Evolutionary conservation across 371 early-diverging fungal genomes (phyloP).

Genomic region (Apophysomyces sp.): DNA sequence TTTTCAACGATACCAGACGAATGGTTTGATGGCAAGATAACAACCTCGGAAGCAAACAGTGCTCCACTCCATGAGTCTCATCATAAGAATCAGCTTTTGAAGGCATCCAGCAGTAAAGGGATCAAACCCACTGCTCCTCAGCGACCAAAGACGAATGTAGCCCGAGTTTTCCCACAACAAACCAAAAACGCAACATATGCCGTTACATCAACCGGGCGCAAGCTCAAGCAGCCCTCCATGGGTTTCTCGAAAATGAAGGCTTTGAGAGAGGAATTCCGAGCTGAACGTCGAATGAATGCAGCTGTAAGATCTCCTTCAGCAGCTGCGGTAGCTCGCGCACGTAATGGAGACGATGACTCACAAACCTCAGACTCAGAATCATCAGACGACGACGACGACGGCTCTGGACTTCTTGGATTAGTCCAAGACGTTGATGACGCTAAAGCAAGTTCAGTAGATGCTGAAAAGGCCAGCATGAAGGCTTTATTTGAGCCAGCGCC

Average conservation of each 20-base stretch:
- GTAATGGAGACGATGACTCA: constrained; percentile 9
- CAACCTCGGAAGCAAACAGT: neutral
- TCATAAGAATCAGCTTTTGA: too few species aligned
- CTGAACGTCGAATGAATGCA: constrained; percentile 32
- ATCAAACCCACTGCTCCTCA: neutral
- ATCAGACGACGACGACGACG: constrained; percentile 30
- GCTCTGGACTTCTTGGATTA: constrained; percentile 8
- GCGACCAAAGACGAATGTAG: constrained; percentile 1
- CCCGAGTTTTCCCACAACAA: constrained; percentile 18
- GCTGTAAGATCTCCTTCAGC: constrained; percentile 45
- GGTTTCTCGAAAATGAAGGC: constrained; percentile 40
- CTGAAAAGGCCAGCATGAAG: constrained; percentile 34
- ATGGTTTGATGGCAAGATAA: constrained; percentile 23
- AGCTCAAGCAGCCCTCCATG: constrained; percentile 38
- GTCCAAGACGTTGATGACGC: constrained; percentile 24
- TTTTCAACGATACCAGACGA: constrained; percentile 39
- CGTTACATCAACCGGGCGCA: constrained; percentile 42
- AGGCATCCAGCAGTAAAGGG: neutral
- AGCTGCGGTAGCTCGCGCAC: constrained; percentile 8
- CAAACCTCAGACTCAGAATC: constrained; percentile 23
- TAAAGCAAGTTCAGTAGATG: constrained; percentile 16
- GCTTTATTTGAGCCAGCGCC: constrained; percentile 31
- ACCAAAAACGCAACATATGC: constrained; percentile 27
- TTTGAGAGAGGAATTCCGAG: constrained; percentile 32
- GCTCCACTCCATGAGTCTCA: neutral